Evolutionary conservation across 2,329 filamentous ascomycete species (phyloP), one percentile per base, ranked within the genome.

Genomic region (Ceratocystis lukuohia): DNA sequence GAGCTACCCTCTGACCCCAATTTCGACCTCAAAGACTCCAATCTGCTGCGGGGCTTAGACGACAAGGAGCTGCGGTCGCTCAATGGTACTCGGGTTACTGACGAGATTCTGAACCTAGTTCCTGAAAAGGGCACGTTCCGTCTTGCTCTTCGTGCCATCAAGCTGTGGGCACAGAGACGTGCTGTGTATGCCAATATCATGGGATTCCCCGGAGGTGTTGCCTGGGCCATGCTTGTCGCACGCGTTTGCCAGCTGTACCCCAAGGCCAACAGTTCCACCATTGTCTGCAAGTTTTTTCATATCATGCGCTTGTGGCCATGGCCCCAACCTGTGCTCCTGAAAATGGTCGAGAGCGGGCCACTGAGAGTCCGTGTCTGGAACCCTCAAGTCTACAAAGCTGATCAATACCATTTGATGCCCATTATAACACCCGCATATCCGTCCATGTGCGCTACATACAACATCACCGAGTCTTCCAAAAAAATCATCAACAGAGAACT

Each of bases 401-500:
- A 97, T 75, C 84, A 84, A 56, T 89, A 85, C 70, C 93, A 97
- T 75, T 79, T 96, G 64, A 99, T 99, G 94, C 94, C 94, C 33
- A 90, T 99, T 75, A 97, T 99, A 72, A 99, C 94, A 1, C 94
- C 94, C 1, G 92, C 94, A 0, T 97, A 96, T 74, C 94, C 94
- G 2, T 95, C 91, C 62, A 97, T 96, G 92, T 97, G 94, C 75
- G 88, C 94, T 1, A 97, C 94, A 0, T 94, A 96, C 78, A 97
- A 96, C 72, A 87, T 99, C 68, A 92, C 89, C 2, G 80, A 84
- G 70, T 97, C 93, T 0, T 95, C 91, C 1, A 90, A 91, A 78
- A 79, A 83, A 5, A 85, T 96, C 62, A 91, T 99, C 72, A 84
- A 91, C 70, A 82, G 86, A 61, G 94, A 99, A 74, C 83, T 97